Evolutionary conservation across 1,139 yeast species (phyloP), one percentile per base, ranked within the genome.

Genomic region (Diutina mesorugosa): DNA sequence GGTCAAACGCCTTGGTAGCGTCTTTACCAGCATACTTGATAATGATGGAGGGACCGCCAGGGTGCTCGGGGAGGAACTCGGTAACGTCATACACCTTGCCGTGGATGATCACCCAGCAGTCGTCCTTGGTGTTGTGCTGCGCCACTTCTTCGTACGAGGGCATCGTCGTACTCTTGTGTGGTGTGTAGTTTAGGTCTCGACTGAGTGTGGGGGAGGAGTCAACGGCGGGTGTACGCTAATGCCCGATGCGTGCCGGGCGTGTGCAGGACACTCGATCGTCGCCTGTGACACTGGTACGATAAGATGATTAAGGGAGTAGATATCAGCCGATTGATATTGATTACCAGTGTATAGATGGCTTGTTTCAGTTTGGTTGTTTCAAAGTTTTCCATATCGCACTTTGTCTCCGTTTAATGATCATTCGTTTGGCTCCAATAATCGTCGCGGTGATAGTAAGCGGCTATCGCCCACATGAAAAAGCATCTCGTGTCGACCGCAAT

Each of bases 1-100:
- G 95, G 59, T 79, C 82, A 65, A 80, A 80, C 12, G 77, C 83
- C 62, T 78, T 79, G 45, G 85, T 79, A n/a, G 84, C 84, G 62
- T 80, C 84, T 58, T 76, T 72, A 1, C 85, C 85, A 8, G 84
- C 84, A 61, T 77, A 78, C 62, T 77, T 77, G 60, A 80, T 65
- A 53, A 80, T 78, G 52, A 80, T 77, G 8, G 72, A 79, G 0
- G 74, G 65, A 2, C 85, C 85, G 14, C 84, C 84, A 0, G 84
- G 84, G 60, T 79, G 84, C 56, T 78, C 75, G 47, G 68, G 68
- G 26, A 80, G 62, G 61, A 80, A 80, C 51, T 70, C 70, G 12
- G 79, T 72, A 35, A 80, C 78, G 63, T 80, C 81, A 63, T 80
- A 79, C 6, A 73, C 83, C 58, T 78, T 73, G 45, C 72, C 75